Percentiles rank a stretch among this genome's conserved stretches.
Evolutionary conservation across 2,329 filamentous ascomycete species (phyloP).

Genomic region (Ophiostoma tasmaniense): DNA sequence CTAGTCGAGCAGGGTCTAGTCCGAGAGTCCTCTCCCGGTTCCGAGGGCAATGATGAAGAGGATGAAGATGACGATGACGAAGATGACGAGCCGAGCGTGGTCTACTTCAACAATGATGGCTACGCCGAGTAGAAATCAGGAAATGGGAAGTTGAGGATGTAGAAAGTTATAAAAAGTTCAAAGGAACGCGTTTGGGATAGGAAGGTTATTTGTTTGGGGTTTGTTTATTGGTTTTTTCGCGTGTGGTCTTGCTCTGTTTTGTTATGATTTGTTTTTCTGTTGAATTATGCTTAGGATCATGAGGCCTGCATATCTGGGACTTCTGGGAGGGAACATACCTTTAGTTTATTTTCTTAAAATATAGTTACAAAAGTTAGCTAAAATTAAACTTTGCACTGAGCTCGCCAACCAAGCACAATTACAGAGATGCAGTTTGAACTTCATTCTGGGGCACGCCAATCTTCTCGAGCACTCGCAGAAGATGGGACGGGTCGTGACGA

Average conservation of each 20-base stretch:
- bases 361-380: neutral
- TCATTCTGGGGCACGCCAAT: constrained; percentile 29
- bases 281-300: neutral
- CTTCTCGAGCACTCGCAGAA: constrained; percentile 33
- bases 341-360: neutral
- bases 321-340: neutral
- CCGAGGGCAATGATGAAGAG: neutral
- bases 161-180: neutral
- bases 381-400: neutral
- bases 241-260: neutral
- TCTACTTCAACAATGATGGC: neutral
- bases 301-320: neutral
- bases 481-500: constrained; percentile 31
- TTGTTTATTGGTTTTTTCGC: neutral
- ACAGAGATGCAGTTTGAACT: neutral
- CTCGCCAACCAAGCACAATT: neutral
- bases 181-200: neutral
- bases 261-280: neutral
- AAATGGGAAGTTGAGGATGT: too few relatives aligned
- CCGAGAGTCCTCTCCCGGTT: neutral
- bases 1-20: constrained; percentile 24
- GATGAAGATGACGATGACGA: neutral
- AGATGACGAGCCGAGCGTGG: neutral
- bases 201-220: neutral
- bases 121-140: neutral